Percentiles rank a stretch among this genome's conserved stretches.
phyloP scores from a whole-genome alignment of 140 eudicot genomes.

The Bidens hawaiensis region DNA sequence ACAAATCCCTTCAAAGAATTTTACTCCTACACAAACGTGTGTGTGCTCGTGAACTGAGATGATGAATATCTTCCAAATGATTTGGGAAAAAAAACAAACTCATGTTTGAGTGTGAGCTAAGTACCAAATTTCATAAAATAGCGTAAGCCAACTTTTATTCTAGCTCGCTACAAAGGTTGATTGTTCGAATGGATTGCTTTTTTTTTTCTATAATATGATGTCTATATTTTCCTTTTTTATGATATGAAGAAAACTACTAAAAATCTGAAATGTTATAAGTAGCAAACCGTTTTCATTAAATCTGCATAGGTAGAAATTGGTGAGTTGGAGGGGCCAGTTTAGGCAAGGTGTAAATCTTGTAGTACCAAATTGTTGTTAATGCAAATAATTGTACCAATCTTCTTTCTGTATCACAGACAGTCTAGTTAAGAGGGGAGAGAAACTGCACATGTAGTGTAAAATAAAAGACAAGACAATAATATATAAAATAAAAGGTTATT shows the following conservation, averaged over 20 bases:
- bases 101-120: too few species aligned
- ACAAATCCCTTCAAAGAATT: too few species aligned
- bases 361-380: constrained; percentile 23
- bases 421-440: constrained; percentile 29
- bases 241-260: not conserved
- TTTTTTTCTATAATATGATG: not conserved
- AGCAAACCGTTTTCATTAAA: constrained; percentile 20
- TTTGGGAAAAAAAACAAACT: too few species aligned
- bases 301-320: constrained; percentile 7
- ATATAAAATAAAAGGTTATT: too few species aligned
- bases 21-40: too few species aligned
- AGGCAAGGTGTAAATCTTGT: constrained; percentile 24
- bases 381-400: constrained; percentile 38
- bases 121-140: too few species aligned
- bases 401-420: constrained; percentile 17
- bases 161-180: too few species aligned
- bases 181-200: not conserved
- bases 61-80: too few species aligned
- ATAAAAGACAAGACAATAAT: too few species aligned
- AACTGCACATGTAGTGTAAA: constrained; percentile 36
- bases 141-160: too few species aligned
- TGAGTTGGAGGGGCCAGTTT: constrained; percentile 23
- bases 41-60: too few species aligned
- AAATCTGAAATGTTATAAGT: not conserved
- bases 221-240: not conserved